Conservation (phyloP, 2,329 filamentous ascomycete genomes). For the Boeremia lycopersici region DNA sequence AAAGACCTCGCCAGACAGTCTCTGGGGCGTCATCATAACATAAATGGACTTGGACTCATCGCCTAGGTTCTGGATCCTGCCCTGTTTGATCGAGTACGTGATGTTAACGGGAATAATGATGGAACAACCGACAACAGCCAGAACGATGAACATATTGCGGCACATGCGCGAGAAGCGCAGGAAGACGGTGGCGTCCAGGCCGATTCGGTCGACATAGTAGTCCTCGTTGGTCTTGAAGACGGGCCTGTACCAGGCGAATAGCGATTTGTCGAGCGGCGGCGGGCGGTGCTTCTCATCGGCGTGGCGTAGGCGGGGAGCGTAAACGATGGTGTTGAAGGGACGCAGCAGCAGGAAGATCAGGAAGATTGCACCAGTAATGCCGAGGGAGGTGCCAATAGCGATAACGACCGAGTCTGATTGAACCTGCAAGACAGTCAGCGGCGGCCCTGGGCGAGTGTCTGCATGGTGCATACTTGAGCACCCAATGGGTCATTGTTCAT, state of each 20-base stretch:
- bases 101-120: slow-evolving; percentile 85
- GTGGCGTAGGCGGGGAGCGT: slow-evolving; percentile 92
- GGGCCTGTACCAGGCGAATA: slow-evolving; percentile 85
- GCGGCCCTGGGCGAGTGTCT: background rate
- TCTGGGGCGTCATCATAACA: slow-evolving; percentile 50
- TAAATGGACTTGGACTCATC: slow-evolving; percentile 22
- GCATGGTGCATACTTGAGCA: slow-evolving; percentile 22
- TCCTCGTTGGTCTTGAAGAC: slow-evolving; percentile 79
- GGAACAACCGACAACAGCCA: slow-evolving; percentile 74
- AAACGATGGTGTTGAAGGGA: slow-evolving; percentile 89
- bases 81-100: slow-evolving; percentile 19
- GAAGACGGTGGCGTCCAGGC: slow-evolving; percentile 90
- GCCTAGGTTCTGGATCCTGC: slow-evolving; percentile 18
- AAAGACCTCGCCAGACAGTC: slow-evolving; percentile 55
- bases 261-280: slow-evolving; percentile 81
- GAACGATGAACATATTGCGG: slow-evolving; percentile 80
- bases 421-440: slow-evolving; percentile 52
- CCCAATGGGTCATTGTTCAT: slow-evolving; percentile 40
- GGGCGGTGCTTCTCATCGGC: slow-evolving; percentile 89
- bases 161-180: slow-evolving; percentile 89
- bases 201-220: slow-evolving; percentile 78
- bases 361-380: slow-evolving; percentile 74
- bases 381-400: slow-evolving; percentile 80
- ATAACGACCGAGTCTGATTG: slow-evolving; percentile 71
- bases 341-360: slow-evolving; percentile 86